phyloP scores from a whole-genome alignment of 306 rosid species.

The Pachyrhizus erosus region DNA sequence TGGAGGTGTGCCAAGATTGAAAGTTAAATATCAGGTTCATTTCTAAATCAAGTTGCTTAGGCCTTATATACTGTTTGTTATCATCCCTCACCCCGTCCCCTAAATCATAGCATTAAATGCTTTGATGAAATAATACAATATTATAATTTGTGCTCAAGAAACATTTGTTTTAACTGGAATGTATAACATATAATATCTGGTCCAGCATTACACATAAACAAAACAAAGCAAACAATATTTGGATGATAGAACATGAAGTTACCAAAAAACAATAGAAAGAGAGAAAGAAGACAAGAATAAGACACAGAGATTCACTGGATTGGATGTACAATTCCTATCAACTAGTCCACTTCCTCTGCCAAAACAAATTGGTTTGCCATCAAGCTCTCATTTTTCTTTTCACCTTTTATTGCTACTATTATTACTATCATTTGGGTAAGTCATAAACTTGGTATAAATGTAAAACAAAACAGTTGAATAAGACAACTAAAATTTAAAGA shows the following conservation, averaged over 20 bases:
- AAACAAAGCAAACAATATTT: too few relatives aligned
- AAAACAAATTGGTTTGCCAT: not conserved
- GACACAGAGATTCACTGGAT: not conserved
- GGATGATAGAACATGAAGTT: not conserved
- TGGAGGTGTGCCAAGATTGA: not conserved
- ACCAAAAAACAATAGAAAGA: not conserved
- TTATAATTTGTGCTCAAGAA: not conserved
- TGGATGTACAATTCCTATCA: constrained; percentile 1
- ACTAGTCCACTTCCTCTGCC: constrained; percentile 3
- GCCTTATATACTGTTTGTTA: not conserved
- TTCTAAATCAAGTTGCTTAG: constrained; percentile 5
- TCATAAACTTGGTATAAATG: not conserved
- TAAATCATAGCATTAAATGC: constrained; percentile 13
- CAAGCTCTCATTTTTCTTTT: not conserved
- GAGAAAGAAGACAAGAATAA: not conserved
- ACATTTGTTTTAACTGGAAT: not conserved
- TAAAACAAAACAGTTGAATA: not conserved
- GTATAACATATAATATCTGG: constrained; percentile 6
- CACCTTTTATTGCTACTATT: not conserved
- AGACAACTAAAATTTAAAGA: not conserved
- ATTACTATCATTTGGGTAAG: not conserved
- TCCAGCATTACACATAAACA: not conserved
- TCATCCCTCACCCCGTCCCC: not conserved
- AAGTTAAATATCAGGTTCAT: constrained; percentile 6
- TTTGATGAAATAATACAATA: not conserved